Base-by-base conservation (phyloP, 2,329 filamentous ascomycete species). In the Talaromyces amestolkiae region DNA sequence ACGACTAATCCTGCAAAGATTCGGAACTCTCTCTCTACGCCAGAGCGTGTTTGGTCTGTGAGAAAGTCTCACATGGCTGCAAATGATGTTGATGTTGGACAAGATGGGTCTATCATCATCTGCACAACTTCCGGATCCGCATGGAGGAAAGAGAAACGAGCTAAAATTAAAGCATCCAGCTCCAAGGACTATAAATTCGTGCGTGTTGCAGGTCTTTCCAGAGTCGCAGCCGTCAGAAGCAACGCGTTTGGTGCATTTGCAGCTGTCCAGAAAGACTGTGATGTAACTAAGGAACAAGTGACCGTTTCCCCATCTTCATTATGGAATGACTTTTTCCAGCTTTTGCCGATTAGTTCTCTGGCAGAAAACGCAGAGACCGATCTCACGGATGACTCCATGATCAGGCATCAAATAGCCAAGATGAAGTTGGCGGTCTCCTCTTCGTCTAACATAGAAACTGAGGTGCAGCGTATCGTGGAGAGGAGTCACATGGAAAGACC, bases 121-220 rank as follows among this genome's bases (percentile, higher is more conserved):
- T 94, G 92, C 69, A 99, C 95, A 0, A 86, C 93, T 66, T 94
- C 93, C 49, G 95, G 95, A 2, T 94, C 92, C 58, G 94, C 97
- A 0, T 99, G 94, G 94, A 89, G 89, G 70, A 89, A 94, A 66
- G 88, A 95, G 61, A 92, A 92, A 73, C 87, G 95, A 67, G 84
- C 86, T 31, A 96, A 94, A 69, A 88, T 90, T 59, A 96, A 96
- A 72, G 87, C 88, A 24, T 82, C 84, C 39, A 91, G 87, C 71
- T 85, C 87, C 13, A 96, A 96, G 70, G 93, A 97, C 73, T 97
- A 96, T 82, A 99, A 99, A 75, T 99, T 98, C 70, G 89, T 94
- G 72, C 89, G 95, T 65, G 88, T 99, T 9, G 90, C 95, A 0
- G 93, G 91, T 49, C 86, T 99, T 64, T 97, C 92, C 1, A 89